Conservation (phyloP, 176 grass and related monocot species). For the Pontederia paniculata region DNA sequence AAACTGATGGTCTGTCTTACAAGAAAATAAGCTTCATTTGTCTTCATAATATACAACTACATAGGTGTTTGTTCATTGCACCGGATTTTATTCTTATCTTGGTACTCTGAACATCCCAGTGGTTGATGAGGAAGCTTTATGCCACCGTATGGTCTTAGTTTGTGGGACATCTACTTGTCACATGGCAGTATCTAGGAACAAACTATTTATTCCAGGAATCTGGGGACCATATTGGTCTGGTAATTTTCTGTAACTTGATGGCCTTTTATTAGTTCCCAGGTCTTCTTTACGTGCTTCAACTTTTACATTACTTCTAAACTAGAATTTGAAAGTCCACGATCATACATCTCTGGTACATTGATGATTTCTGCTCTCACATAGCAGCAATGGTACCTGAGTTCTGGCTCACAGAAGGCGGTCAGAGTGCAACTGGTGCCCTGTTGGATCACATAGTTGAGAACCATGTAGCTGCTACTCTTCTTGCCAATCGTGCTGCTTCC, state of each 20-base stretch:
- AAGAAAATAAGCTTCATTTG: background rate
- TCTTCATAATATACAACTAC: background rate
- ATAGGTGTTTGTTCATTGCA: background rate
- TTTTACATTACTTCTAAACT: constrained; percentile 9
- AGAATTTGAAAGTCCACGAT: background rate
- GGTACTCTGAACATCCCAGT: constrained; percentile 22
- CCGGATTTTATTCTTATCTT: constrained; percentile 4
- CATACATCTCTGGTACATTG: no score
- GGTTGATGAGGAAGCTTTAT: constrained; percentile 59
- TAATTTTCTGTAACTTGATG: constrained; percentile 15
- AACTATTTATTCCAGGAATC: constrained; percentile 75
- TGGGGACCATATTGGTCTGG: constrained; percentile 99
- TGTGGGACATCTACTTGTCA: constrained; percentile 97
- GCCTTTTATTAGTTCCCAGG: background rate
- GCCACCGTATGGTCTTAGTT: constrained; percentile 70
- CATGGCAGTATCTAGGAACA: constrained; percentile 77
- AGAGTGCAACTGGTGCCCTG: constrained; percentile 91
- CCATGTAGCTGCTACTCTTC: constrained; percentile 58
- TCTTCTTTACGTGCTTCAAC: background rate
- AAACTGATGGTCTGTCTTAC: constrained; percentile 36
- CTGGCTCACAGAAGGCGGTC: constrained; percentile 92
- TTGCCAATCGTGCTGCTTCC: constrained; percentile 70
- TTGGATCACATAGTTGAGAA: constrained; percentile 69
- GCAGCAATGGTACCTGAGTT: constrained; percentile 87
- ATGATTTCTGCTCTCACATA: constrained; percentile 6